These are phyloP conservation scores for Zygotorulaspora danielsina DNA, from an alignment of 805 yeast genomes.

Conservation along the genomic window DNA sequence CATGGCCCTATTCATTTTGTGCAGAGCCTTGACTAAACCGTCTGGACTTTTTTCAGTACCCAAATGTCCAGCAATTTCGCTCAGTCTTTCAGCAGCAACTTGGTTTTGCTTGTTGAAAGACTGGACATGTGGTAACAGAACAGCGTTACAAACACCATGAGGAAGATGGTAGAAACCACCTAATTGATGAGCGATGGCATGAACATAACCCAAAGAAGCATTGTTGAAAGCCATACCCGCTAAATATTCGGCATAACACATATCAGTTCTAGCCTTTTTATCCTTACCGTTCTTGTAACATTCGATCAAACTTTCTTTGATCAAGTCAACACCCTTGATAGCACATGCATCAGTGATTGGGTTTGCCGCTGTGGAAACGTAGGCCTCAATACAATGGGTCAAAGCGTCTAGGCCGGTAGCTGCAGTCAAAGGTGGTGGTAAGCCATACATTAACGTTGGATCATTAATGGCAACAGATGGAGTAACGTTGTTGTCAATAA, in stretches of 20 bases:
- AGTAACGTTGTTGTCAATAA: constrained; percentile 41
- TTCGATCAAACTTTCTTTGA: constrained; percentile 39
- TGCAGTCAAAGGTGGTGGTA: constrained; percentile 42
- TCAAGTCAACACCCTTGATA: constrained; percentile 39
- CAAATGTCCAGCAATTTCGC: constrained; percentile 22
- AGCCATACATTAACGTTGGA: constrained; percentile 39
- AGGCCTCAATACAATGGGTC: constrained; percentile 44
- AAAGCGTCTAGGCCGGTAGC: constrained; percentile 43
- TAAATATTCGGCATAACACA: constrained; percentile 42
- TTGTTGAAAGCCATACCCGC: constrained; percentile 46
- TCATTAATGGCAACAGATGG: constrained; percentile 44
- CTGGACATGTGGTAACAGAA: constrained; percentile 42
- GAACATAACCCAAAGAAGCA: constrained; percentile 41
- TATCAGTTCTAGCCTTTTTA: constrained; percentile 40
- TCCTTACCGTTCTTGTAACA: constrained; percentile 40
- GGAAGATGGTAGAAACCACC: constrained; percentile 42
- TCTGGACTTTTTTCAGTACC: constrained; percentile 18
- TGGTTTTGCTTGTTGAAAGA: constrained; percentile 14
- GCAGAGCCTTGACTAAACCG: constrained; percentile 16
- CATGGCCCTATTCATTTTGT: constrained; percentile 14
- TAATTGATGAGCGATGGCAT: constrained; percentile 40
- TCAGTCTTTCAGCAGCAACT: constrained; percentile 17
- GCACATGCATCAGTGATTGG: constrained; percentile 44
- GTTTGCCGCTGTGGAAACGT: constrained; percentile 45
- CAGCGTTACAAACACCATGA: constrained; percentile 44